A percentile compares a stretch with the other conserved stretches of the same genome.
These are phyloP conservation scores for Salix caprea DNA, from an alignment of 345 rosid species.

Conservation along the genomic window DNA sequence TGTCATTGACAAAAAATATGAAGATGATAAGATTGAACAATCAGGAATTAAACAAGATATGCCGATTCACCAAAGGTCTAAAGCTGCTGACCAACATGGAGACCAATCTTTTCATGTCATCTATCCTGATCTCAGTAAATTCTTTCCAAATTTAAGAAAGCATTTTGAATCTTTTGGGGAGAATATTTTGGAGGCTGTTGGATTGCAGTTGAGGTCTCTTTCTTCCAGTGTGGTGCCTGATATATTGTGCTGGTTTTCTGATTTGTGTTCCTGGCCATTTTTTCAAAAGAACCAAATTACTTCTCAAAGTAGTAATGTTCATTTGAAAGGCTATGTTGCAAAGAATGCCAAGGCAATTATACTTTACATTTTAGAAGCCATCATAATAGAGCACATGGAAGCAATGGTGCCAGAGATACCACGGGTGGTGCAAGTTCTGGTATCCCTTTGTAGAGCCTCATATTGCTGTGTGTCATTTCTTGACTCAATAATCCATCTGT, in stretches of 20 bases:
- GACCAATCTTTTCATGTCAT: slow-evolving; percentile 51
- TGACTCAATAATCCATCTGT: slow-evolving; percentile 43
- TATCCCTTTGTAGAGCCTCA: slow-evolving; percentile 55
- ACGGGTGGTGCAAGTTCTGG: slow-evolving; percentile 63
- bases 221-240: slow-evolving; percentile 59
- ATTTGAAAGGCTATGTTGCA: slow-evolving; percentile 57
- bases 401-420: slow-evolving; percentile 81
- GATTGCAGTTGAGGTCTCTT: slow-evolving; percentile 60
- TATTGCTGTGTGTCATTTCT: slow-evolving; percentile 68
- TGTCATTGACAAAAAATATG: slow-evolving; percentile 33
- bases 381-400: slow-evolving; percentile 68
- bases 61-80: slow-evolving; percentile 15
- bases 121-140: slow-evolving; percentile 57
- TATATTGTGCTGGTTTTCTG: slow-evolving; percentile 82
- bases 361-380: slow-evolving; percentile 66
- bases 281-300: slow-evolving; percentile 21
- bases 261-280: slow-evolving; percentile 63
- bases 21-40: slow-evolving; percentile 27
- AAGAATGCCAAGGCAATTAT: slow-evolving; percentile 74
- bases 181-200: slow-evolving; percentile 69
- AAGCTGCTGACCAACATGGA: slow-evolving; percentile 28
- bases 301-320: slow-evolving; percentile 26
- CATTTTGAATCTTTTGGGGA: slow-evolving; percentile 69
- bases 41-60: slow-evolving; percentile 23
- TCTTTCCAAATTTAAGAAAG: slow-evolving; percentile 64